Percentiles rank a stretch among this genome's conserved stretches.
These are phyloP conservation scores for Suhomyces tanzawaensis DNA, from an alignment of 805 yeast genomes.

Conservation along the genomic window DNA sequence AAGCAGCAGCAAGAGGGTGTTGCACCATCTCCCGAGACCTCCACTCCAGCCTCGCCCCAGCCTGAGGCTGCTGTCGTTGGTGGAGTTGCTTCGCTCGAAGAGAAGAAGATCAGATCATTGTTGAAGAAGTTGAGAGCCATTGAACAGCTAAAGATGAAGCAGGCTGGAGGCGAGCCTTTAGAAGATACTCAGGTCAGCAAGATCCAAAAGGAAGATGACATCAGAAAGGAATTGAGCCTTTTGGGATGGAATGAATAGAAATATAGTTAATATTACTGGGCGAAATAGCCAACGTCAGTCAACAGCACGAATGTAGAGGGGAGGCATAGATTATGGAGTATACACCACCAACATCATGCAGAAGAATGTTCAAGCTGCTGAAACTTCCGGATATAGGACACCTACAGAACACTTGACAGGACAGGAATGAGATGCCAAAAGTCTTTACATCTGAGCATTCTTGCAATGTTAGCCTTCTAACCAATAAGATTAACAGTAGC, in stretches of 20 bases:
- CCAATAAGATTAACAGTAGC: no score
- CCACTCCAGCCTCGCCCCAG: conserved; percentile 13
- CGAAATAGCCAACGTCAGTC: no score
- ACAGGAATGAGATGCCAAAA: no score
- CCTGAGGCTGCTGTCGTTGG: conserved; percentile 49
- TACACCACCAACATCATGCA: no score
- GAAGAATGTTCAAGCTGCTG: no score
- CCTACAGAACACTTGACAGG: no score
- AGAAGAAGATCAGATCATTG: conserved; percentile 86
- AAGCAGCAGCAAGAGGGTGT: conserved; percentile 22
- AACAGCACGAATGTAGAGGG: no score
- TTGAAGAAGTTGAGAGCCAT: conserved; percentile 95
- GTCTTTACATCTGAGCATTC: no score
- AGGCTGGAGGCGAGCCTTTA: conserved; percentile 75
- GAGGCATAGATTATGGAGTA: no score
- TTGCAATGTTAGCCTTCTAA: no score
- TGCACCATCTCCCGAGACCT: conserved; percentile 12
- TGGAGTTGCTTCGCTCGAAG: conserved; percentile 73
- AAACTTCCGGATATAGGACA: no score
- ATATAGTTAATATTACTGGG: no score
- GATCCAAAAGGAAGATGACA: conserved; percentile 80
- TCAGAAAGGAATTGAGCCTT: conserved; percentile 66
- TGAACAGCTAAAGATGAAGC: conserved; percentile 81
- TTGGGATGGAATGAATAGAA: conserved; percentile 62
- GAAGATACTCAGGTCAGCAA: conserved; percentile 93